Conservation (phyloP, 148 eudicot genomes). For the Silene conica region DNA sequence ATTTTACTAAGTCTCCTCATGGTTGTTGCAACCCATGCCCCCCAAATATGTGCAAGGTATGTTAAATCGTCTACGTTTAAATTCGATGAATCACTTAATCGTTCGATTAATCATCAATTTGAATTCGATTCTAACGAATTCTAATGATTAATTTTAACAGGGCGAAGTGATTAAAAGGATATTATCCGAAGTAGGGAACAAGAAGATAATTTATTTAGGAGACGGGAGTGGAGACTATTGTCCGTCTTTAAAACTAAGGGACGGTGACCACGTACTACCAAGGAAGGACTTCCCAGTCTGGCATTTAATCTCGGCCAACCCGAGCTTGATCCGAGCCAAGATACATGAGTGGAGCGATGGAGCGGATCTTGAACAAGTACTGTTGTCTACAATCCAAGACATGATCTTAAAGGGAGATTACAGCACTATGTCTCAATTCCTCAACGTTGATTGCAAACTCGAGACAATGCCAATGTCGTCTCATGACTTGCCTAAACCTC, state of each 20-base stretch:
- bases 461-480: slow-evolving; percentile 9
- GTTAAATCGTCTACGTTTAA: not conserved
- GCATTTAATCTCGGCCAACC: slow-evolving; percentile 7
- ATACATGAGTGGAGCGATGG: slow-evolving; percentile 14
- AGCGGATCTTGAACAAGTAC: slow-evolving; percentile 1
- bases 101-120: not conserved
- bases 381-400: slow-evolving; percentile 10
- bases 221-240: slow-evolving; percentile 12
- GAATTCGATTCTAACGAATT: not conserved
- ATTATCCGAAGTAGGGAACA: not conserved
- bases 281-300: slow-evolving; percentile 7
- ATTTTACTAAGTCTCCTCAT: slow-evolving; percentile 44
- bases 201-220: slow-evolving; percentile 6
- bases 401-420: slow-evolving; percentile 1
- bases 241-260: slow-evolving; percentile 12
- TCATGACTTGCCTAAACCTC: slow-evolving; percentile 6
- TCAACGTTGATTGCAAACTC: slow-evolving; percentile 6
- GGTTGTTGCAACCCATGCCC: slow-evolving; percentile 59
- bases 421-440: not conserved
- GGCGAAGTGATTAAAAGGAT: slow-evolving; percentile 8
- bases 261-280: slow-evolving; percentile 10
- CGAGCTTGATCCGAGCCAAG: slow-evolving; percentile 2
- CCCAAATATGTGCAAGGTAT: slow-evolving; percentile 87
- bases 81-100: not conserved
- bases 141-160: not conserved